Base-by-base conservation (phyloP, 2,329 filamentous ascomycete genomes). In the Ceratocystis smalleyi region DNA sequence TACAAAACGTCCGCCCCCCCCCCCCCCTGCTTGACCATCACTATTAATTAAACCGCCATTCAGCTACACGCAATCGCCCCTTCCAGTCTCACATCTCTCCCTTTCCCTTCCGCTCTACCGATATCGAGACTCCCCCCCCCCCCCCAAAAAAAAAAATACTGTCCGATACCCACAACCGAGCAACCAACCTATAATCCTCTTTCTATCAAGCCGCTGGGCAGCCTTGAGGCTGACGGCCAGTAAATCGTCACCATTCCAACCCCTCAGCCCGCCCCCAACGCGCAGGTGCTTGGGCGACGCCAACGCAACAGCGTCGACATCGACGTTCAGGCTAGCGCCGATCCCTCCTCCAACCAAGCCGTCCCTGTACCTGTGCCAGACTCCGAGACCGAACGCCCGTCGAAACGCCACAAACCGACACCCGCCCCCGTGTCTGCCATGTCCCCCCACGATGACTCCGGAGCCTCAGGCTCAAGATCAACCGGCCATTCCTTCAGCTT, bases 271-370 rank as follows among this genome's bases (percentile, higher is more conserved):
- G 43, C 24, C 22, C 10, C 54, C 49, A 55, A 30, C 27, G 51
- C 63, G 27, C 63, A 64, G 63, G 63, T 59, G 45, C 63, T 59
- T 60, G 63, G 55, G 55, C 63, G 63, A 61, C 63, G 63, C 59
- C 63, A 59, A 40, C 63, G 63, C 43, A 45, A 45, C 59, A 61
- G 63, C 51, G 51, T 57, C 51, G 51, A 57, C 51, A n/a, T 57
- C 51, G 51, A 57, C 51, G 51, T 57, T 17, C 51, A 57, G 27
- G 27, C 17, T 40, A 60, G 62, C 40, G 59, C 64, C 49, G 32
- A 62, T 32, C 27, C 32, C 22, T 30, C 40, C 19, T 43, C 30
- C 57, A 59, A 35, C 47, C 63, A 64, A 32, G 45, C 17, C 63
- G 12, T 45, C 43, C n/a, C 43, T 30, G 43, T 47, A 17, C 24